A percentile compares a stretch with the other conserved stretches of the same genome.
These are phyloP conservation scores for Fusarium agapanthi DNA, from an alignment of 2,329 filamentous ascomycete species.

Conservation along the genomic window DNA sequence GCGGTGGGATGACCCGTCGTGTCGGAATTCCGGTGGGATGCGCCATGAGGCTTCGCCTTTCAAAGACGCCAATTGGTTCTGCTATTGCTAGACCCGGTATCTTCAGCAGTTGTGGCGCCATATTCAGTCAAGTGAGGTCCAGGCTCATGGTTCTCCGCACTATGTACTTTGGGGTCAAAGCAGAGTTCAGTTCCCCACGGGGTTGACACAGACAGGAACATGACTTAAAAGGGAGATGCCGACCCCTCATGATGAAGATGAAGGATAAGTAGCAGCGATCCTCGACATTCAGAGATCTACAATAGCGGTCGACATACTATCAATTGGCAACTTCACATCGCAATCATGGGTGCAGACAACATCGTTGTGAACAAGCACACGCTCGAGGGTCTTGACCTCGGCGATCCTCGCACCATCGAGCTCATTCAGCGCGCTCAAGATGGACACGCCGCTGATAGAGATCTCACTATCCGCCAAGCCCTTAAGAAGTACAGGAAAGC, in stretches of 20 bases:
- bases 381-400: background rate
- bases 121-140: background rate
- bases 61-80: background rate
- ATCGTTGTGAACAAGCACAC: background rate
- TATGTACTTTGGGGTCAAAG: background rate
- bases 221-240: background rate
- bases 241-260: background rate
- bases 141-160: background rate
- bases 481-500: background rate
- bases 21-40: background rate
- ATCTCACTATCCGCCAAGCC: conserved; percentile 28
- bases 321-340: background rate
- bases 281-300: accelerated
- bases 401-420: background rate
- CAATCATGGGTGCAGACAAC: background rate
- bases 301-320: accelerated
- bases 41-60: background rate
- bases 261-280: accelerated
- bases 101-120: background rate
- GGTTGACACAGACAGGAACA: background rate
- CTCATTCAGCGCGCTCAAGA: conserved; percentile 27
- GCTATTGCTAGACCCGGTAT: background rate
- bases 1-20: background rate
- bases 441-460: conserved; percentile 26
- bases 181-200: background rate